Conservation (phyloP, 225 moss, liverwort and hornwort genomes). For the Climacium dendroides region DNA sequence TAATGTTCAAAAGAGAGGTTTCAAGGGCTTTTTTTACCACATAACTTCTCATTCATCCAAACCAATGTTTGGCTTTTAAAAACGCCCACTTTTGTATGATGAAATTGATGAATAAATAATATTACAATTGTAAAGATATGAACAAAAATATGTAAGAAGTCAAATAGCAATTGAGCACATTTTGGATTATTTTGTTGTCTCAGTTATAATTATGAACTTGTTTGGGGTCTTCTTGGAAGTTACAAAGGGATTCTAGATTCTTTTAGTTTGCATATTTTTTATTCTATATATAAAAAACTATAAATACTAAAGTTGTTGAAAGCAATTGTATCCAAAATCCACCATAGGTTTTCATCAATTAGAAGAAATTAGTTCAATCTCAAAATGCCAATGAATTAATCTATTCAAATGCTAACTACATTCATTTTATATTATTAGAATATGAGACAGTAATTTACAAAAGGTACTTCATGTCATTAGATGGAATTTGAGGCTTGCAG, state of each 20-base stretch:
- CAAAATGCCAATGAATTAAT: background rate
- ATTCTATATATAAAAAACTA: too few species aligned
- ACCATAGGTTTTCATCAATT: background rate
- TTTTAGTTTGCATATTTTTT: background rate
- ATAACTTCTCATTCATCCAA: too few species aligned
- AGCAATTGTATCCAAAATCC: background rate
- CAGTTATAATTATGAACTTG: too few species aligned
- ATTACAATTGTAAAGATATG: too few species aligned
- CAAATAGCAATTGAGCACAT: background rate
- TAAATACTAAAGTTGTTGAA: background rate
- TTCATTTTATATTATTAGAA: background rate
- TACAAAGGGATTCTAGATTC: background rate
- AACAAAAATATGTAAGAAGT: too few species aligned
- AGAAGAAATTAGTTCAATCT: background rate
- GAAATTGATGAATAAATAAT: background rate
- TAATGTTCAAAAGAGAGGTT: too few species aligned
- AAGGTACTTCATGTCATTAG: background rate
- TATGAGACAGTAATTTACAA: background rate
- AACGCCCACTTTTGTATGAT: background rate
- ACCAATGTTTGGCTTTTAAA: too few species aligned
- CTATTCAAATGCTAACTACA: background rate
- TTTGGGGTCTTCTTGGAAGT: rapidly evolving
- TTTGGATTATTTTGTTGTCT: background rate
- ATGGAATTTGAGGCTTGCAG: too few species aligned
- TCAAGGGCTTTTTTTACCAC: background rate